Evolutionary conservation across 1,139 yeast species (phyloP).

Genomic region (Candida sojae): DNA sequence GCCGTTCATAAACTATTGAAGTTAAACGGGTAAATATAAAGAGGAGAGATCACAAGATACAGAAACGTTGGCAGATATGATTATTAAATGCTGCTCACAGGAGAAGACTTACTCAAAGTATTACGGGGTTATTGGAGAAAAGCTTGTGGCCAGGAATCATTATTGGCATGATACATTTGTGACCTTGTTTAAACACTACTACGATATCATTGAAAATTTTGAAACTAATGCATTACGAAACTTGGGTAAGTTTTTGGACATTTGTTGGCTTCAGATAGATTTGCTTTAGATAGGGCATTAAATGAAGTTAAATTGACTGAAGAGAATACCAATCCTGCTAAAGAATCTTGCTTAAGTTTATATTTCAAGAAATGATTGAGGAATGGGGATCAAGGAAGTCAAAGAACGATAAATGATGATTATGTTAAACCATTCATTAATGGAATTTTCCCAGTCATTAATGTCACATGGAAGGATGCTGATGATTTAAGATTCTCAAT

Average conservation of each 20-base stretch:
- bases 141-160: conserved; percentile 46
- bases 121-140: conserved; percentile 78
- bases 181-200: conserved; percentile 56
- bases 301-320: conserved; percentile 65
- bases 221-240: conserved; percentile 78
- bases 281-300: conserved; percentile 55
- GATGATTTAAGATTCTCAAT: conserved; percentile 79
- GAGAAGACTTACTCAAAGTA: conserved; percentile 87
- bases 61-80: conserved; percentile 64
- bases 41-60: conserved; percentile 19
- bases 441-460: conserved; percentile 52
- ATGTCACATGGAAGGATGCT: conserved; percentile 42
- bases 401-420: conserved; percentile 41
- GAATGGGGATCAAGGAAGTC: conserved; percentile 62
- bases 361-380: conserved; percentile 78
- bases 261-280: conserved; percentile 66
- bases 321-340: conserved; percentile 72
- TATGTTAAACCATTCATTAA: conserved; percentile 47
- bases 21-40: conserved; percentile 42
- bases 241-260: conserved; percentile 89
- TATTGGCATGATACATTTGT: conserved; percentile 62
- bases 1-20: conserved; percentile 82
- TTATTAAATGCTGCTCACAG: conserved; percentile 82
- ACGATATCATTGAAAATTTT: conserved; percentile 59
- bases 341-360: conserved; percentile 80